Evolutionary conservation across 2,329 filamentous ascomycete species (phyloP).

Genomic region (Claviceps citrina): DNA sequence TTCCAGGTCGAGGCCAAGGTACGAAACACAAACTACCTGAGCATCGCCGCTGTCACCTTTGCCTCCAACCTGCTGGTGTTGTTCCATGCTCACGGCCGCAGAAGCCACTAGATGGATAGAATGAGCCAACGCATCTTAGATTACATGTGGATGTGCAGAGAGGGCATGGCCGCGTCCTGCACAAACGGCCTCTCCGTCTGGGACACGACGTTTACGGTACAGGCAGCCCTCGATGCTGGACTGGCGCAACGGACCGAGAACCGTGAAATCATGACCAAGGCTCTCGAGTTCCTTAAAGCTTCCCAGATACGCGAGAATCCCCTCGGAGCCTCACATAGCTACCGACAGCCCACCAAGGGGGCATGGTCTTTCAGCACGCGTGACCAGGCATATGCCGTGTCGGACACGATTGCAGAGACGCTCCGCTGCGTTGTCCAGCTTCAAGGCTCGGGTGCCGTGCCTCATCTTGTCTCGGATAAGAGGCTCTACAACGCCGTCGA

Average conservation of each 20-base stretch:
- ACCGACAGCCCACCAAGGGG: neutral
- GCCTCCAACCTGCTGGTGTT: neutral
- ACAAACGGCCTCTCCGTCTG: neutral
- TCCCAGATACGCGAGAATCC: neutral
- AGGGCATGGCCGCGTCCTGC: neutral
- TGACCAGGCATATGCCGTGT: neutral
- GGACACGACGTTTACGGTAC: neutral
- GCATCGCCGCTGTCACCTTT: neutral
- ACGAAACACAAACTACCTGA: neutral
- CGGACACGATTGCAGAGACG: neutral
- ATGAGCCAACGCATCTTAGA: neutral
- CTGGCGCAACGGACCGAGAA: neutral
- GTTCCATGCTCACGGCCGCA: neutral
- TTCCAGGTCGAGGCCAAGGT: neutral
- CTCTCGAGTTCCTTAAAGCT: neutral
- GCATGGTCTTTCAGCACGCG: neutral
- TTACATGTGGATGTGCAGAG: neutral
- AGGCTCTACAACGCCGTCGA: neutral
- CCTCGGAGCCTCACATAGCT: neutral
- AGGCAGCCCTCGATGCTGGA: neutral
- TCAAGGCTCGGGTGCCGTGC: neutral
- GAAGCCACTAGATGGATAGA: neutral
- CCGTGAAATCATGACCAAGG: neutral
- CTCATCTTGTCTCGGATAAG: neutral
- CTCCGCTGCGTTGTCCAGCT: neutral